Evolutionary conservation across 164 flowering plant species (phyloP).

Genomic region (Berberis vulgaris): DNA sequence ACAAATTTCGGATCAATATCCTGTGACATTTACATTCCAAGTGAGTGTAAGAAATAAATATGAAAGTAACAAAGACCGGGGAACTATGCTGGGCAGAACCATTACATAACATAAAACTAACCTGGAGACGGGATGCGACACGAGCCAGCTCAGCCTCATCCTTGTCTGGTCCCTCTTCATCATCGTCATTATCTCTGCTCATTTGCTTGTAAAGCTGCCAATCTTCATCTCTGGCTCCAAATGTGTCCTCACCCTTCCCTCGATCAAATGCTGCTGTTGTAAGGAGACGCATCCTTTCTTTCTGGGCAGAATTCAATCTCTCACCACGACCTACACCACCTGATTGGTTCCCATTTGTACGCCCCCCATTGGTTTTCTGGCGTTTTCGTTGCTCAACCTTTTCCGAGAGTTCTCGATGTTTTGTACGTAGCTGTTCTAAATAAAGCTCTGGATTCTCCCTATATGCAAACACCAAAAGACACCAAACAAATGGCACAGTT

Average conservation of each 20-base stretch:
- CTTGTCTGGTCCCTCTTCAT: conserved; percentile 70
- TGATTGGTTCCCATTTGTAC: conserved; percentile 38
- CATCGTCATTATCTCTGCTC: conserved; percentile 92
- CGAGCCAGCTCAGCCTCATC: conserved; percentile 78
- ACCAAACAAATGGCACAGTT: neutral
- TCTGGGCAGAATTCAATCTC: conserved; percentile 88
- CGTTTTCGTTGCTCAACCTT: conserved; percentile 88
- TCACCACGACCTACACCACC: conserved; percentile 98
- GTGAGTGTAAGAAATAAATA: neutral
- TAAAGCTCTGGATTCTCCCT: conserved; percentile 95
- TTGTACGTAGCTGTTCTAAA: conserved; percentile 65
- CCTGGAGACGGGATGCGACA: conserved; percentile 74
- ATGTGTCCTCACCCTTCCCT: conserved; percentile 98
- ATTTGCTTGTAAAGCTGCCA: conserved; percentile 96
- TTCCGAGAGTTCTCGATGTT: conserved; percentile 66
- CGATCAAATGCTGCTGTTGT: conserved; percentile 97
- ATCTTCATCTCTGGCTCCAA: conserved; percentile 94
- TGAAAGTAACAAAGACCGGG: neutral
- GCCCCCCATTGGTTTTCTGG: conserved; percentile 47
- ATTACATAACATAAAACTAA: conserved; percentile 12
- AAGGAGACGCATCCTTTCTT: conserved; percentile 94
- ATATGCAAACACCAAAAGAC: conserved; percentile 4
- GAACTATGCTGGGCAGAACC: neutral
- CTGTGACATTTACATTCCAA: conserved; percentile 27
- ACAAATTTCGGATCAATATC: conserved; percentile 81